These are phyloP conservation scores for Diaporthe sp. DNA, from an alignment of 2,329 filamentous ascomycete species.

Conservation along the genomic window DNA sequence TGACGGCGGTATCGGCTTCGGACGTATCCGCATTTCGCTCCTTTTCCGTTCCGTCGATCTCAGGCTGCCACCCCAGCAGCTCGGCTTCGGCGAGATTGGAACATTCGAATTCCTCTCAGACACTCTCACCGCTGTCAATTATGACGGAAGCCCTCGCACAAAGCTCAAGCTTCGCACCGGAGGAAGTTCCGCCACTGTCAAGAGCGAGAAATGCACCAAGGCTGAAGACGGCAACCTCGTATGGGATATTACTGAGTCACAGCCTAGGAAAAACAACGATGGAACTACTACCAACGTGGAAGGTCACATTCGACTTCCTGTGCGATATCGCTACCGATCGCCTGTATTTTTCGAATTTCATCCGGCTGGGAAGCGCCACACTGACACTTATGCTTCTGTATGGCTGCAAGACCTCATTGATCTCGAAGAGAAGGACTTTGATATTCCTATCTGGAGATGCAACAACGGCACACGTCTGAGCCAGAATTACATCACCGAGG, in stretches of 20 bases:
- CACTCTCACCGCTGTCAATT: conserved; percentile 75
- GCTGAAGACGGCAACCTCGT: conserved; percentile 68
- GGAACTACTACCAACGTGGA: conserved; percentile 14
- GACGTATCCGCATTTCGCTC: conserved; percentile 87
- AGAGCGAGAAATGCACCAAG: conserved; percentile 72
- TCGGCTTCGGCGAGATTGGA: conserved; percentile 91
- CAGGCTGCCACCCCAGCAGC: conserved; percentile 83
- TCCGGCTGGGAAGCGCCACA: conserved; percentile 74
- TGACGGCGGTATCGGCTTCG: conserved; percentile 93
- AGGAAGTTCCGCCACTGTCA: conserved; percentile 81
- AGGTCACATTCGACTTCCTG: conserved; percentile 77
- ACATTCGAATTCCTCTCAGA: conserved; percentile 90
- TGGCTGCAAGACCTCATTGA: conserved; percentile 92
- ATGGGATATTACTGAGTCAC: conserved; percentile 63
- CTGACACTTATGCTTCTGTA: conserved; percentile 82
- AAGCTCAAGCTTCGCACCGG: conserved; percentile 88
- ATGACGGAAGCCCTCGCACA: conserved; percentile 74
- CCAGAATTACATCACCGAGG: conserved; percentile 92
- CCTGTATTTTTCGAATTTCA: conserved; percentile 93
- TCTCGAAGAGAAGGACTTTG: conserved; percentile 81
- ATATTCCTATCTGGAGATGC: conserved; percentile 93
- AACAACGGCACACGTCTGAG: conserved; percentile 81
- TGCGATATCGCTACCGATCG: conserved; percentile 90
- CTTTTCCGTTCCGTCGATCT: conserved; percentile 93
- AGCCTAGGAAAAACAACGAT: conserved; percentile 53